Conservation (phyloP, 1,139 yeast genomes). For the Kazachstania sp. region DNA sequence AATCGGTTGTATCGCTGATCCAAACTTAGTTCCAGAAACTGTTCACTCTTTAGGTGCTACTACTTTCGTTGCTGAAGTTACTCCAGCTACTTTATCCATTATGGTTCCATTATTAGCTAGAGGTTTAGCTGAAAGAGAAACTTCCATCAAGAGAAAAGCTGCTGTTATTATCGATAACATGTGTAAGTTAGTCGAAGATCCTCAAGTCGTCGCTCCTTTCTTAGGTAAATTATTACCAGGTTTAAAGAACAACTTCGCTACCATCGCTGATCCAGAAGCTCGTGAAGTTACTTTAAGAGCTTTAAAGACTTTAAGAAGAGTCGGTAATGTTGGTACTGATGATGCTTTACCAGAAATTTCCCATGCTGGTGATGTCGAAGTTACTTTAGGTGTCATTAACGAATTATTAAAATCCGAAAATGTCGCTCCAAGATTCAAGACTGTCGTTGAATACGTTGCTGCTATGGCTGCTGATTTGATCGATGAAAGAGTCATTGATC, state of each 20-base stretch:
- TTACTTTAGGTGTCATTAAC: conserved; percentile 76
- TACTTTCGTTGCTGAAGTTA: conserved; percentile 97
- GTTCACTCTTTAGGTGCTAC: conserved; percentile 99
- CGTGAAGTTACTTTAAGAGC: conserved; percentile 98
- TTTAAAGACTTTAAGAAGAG: conserved; percentile 94
- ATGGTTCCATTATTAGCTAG: conserved; percentile 98
- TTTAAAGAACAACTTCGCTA: conserved; percentile 83
- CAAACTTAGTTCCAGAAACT: conserved; percentile 96
- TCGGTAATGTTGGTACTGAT: conserved; percentile 89
- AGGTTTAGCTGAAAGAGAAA: conserved; percentile 99
- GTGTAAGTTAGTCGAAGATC: conserved; percentile 99
- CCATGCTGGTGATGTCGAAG: conserved; percentile 92
- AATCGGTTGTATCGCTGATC: conserved; percentile 94
- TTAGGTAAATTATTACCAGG: conserved; percentile 92
- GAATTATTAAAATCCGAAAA: conserved; percentile 55
- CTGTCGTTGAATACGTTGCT: conserved; percentile 75
- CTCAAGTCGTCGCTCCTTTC: conserved; percentile 99
- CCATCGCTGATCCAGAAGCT: conserved; percentile 99
- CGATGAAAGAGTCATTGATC: conserved; percentile 94
- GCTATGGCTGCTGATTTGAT: conserved; percentile 98
- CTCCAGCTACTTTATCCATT: conserved; percentile 98
- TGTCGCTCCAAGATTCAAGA: conserved; percentile 70
- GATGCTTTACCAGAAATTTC: conserved; percentile 93
- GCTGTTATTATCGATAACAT: conserved; percentile 99
- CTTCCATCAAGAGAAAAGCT: conserved; percentile 98